Evolutionary conservation across 176 grass and related monocot species (phyloP).

Genomic region (Ensete ventricosum): DNA sequence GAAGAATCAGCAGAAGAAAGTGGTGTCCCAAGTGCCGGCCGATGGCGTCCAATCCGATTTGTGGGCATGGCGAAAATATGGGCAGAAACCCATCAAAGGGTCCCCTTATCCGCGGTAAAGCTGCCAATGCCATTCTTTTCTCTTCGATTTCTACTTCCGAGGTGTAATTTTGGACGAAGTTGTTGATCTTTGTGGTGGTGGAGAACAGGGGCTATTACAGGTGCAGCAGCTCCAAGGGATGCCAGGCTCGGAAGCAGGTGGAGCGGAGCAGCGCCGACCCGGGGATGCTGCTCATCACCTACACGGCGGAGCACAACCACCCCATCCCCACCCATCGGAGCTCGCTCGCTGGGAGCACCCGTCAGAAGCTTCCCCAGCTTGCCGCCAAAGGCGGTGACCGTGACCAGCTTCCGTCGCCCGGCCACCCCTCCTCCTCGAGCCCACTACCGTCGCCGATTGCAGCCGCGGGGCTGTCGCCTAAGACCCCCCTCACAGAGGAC

Average conservation of each 20-base stretch:
- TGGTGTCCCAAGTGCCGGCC: slow-evolving; percentile 63
- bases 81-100: slow-evolving; percentile 97
- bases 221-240: slow-evolving; percentile 56
- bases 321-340: slow-evolving; percentile 47
- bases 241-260: slow-evolving; percentile 58
- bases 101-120: slow-evolving; percentile 86
- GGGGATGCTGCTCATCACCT: slow-evolving; percentile 40
- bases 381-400: neutral
- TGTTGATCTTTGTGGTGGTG: no score
- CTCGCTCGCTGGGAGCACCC: slow-evolving; percentile 59
- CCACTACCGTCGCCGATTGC: slow-evolving; percentile 10
- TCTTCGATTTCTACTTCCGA: neutral
- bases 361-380: slow-evolving; percentile 13
- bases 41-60: slow-evolving; percentile 58
- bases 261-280: slow-evolving; percentile 56
- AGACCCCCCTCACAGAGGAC: slow-evolving; percentile 16
- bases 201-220: slow-evolving; percentile 55
- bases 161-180: no score
- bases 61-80: slow-evolving; percentile 98
- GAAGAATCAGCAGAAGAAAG: slow-evolving; percentile 82
- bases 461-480: no score
- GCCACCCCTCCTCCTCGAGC: neutral
- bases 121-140: neutral
- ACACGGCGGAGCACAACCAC: slow-evolving; percentile 66
- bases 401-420: neutral